Conservation (phyloP, 2,329 filamentous ascomycete species). For the Xylariaceae sp. region DNA sequence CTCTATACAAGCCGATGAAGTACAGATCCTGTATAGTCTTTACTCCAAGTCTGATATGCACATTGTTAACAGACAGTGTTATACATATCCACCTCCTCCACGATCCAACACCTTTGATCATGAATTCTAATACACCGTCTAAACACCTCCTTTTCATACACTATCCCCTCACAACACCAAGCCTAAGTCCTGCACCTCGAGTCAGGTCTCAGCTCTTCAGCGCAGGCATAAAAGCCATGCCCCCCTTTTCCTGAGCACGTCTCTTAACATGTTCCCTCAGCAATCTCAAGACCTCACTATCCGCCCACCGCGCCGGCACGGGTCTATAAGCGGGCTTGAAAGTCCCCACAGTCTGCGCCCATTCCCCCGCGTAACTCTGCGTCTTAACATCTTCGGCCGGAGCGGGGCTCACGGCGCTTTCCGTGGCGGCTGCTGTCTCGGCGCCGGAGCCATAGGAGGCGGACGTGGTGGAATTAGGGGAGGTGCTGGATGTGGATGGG, state of each 20-base stretch:
- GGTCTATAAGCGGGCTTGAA: conserved; percentile 93
- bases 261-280: conserved; percentile 76
- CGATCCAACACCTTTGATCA: too few species aligned
- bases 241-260: conserved; percentile 48
- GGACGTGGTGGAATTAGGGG: conserved; percentile 35
- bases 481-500: conserved; percentile 8
- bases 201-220: conserved; percentile 28
- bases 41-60: too few species aligned
- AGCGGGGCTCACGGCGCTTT: conserved; percentile 23
- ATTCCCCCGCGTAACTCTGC: conserved; percentile 63
- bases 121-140: too few species aligned
- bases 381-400: conserved; percentile 21
- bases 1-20: too few species aligned
- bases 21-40: too few species aligned
- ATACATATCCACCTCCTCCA: too few species aligned
- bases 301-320: conserved; percentile 80
- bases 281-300: conserved; percentile 73
- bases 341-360: conserved; percentile 92
- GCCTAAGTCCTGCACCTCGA: too few species aligned
- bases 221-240: conserved; percentile 57
- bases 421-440: conserved; percentile 15
- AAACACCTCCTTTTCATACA: too few species aligned
- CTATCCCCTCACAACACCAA: too few species aligned
- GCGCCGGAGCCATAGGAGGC: conserved; percentile 38
- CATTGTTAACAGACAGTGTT: too few species aligned